Base-by-base conservation (phyloP, 352 stramenopile genomes). In the Pythium grandisporangium region DNA sequence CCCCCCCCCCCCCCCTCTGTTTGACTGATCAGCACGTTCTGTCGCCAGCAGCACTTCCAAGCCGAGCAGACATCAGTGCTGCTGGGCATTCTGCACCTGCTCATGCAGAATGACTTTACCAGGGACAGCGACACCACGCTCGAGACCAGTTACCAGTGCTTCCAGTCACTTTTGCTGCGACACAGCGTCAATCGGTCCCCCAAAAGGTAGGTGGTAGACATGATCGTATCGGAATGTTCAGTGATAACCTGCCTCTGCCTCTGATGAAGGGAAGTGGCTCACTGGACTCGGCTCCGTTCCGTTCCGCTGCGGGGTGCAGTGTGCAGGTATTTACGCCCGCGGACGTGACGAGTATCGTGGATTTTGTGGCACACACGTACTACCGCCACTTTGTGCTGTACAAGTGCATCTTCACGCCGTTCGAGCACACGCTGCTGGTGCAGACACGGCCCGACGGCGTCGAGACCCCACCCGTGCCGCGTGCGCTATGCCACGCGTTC, bases 371-470 rank as follows among this genome's bases (percentile, higher is more conserved):
- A 22, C 63, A 89, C 58, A 66, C 64, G 37, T 93, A 93, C 59
- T 93, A 80, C 43, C 69, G 79, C 19, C 76, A 90, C 38, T 82
- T 86, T 17, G 56, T 76, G 38, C 62, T 90, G 22, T 85, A 93
- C 66, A 87, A 90, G 58, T 68, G 54, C 48, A 69, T 86, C 49
- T 93, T 72, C 63, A 88, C 76, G 22, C 71, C 72, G 6, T 73
- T 71, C 46, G 53, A 63, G 24, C 72, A 78, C 39, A 55, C 67
- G 7, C 58, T 84, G 16, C 27, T 84, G 17, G 49, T 70, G 7
- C 71, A 85, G 49, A 42, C 53, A 10, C 39, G 68, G 5, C 48
- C 68, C 26, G 75, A 73, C 29, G 60, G 51, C 25, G 48, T 85
- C 14, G 52, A 88, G 48, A 55, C 42, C 1, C 70, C 75, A 6